These are phyloP conservation scores for Amborella trichopoda DNA, from an alignment of 164 flowering plant genomes.

Conservation along the genomic window DNA sequence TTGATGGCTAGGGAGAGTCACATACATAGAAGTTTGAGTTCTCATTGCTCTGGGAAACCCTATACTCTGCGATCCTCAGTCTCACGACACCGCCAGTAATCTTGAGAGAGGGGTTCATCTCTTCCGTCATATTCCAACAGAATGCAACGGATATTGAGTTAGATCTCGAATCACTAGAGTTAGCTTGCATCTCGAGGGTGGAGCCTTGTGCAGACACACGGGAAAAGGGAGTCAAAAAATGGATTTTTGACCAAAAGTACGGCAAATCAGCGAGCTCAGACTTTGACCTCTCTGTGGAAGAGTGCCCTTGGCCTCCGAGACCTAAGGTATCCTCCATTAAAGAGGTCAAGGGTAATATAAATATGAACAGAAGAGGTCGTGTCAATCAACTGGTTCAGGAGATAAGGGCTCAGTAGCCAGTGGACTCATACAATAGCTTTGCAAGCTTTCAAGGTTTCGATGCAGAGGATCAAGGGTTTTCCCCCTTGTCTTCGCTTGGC, in stretches of 20 bases:
- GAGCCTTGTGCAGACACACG: neutral
- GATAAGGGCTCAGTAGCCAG: slow-evolving; percentile 19
- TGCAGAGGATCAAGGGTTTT: slow-evolving; percentile 12
- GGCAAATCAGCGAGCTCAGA: neutral
- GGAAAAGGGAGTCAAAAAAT: neutral
- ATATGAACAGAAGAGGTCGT: slow-evolving; percentile 25
- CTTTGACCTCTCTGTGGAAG: slow-evolving; percentile 11
- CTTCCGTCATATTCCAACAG: no score
- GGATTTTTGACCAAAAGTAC: neutral
- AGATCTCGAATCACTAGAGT: neutral
- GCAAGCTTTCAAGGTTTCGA: slow-evolving; percentile 17
- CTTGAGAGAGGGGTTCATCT: no score
- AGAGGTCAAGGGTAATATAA: neutral
- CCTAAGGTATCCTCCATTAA: neutral
- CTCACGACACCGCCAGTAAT: no score
- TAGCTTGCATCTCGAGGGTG: neutral
- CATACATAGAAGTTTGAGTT: no score
- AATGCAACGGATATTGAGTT: no score
- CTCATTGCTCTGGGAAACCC: no score
- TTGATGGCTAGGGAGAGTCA: no score
- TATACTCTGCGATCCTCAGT: no score
- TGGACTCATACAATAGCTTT: slow-evolving; percentile 9
- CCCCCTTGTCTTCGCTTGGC: slow-evolving; percentile 32
- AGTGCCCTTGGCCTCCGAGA: slow-evolving; percentile 17
- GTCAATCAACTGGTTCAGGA: slow-evolving; percentile 36